Evolutionary conservation across 768 basidiomycete genomes (phyloP).

Genomic region (Tremella fuciformis): DNA sequence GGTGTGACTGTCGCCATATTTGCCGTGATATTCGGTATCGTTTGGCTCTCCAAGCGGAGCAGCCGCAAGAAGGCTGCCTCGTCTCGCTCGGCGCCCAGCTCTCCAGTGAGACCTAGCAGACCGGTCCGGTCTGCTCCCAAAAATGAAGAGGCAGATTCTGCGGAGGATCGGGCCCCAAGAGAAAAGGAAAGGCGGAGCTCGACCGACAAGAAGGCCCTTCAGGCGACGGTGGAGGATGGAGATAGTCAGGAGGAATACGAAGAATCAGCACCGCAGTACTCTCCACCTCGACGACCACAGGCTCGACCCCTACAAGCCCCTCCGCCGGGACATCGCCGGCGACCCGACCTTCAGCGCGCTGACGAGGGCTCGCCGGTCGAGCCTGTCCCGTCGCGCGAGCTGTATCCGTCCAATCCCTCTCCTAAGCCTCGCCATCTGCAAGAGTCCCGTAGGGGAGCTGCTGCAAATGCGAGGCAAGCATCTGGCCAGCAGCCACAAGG

Average conservation of each 20-base stretch:
- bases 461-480: too few relatives aligned
- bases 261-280: not conserved
- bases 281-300: conserved; percentile 1
- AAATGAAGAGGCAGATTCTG: not conserved
- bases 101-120: too few relatives aligned
- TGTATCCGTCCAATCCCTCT: conserved; percentile 20
- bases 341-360: not conserved
- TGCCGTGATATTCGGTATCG: conserved; percentile 23
- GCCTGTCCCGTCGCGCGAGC: conserved; percentile 4
- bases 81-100: not conserved
- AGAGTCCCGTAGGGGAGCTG: not conserved
- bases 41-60: conserved; percentile 26
- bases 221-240: conserved; percentile 6
- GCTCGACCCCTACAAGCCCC: conserved; percentile 6
- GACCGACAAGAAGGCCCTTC: conserved; percentile 8
- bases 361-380: conserved; percentile 17
- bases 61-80: not conserved
- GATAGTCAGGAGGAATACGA: conserved; percentile 8
- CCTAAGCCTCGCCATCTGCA: conserved; percentile 11
- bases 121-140: not conserved
- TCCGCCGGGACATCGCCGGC: conserved; percentile 5
- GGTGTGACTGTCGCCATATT: conserved; percentile 34
- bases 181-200: not conserved
- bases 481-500: too few relatives aligned
- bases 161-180: not conserved